These are phyloP conservation scores for Starmerella vaccinii DNA, from an alignment of 805 yeast species.

Conservation along the genomic window DNA sequence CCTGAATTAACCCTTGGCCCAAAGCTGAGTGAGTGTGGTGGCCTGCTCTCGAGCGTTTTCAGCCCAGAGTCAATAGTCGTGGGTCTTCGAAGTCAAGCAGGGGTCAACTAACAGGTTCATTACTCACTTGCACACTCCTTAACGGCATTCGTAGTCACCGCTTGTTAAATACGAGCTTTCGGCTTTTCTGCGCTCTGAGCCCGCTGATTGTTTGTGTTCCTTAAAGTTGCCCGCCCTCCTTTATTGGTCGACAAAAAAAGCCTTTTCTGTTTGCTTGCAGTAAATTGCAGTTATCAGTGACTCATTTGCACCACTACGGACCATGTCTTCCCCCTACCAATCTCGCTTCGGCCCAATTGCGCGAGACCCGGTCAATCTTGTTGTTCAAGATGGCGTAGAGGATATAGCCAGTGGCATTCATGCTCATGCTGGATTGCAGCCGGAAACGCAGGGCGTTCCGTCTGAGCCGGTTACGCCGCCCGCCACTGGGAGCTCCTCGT, in stretches of 20 bases:
- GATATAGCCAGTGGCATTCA: neutral
- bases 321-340: constrained; percentile 9
- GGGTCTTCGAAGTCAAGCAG: neutral
- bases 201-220: neutral
- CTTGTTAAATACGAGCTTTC: neutral
- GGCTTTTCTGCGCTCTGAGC: neutral
- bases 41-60: constrained; percentile 1
- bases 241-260: neutral
- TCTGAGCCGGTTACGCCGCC: constrained; percentile 20
- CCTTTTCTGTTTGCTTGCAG: neutral
- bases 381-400: neutral
- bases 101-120: neutral
- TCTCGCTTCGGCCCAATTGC: neutral
- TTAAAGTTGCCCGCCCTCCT: neutral
- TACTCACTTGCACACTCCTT: neutral
- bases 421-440: neutral
- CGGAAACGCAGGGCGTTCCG: neutral
- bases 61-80: neutral
- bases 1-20: neutral
- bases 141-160: neutral
- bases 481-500: constrained; percentile 4
- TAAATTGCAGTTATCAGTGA: neutral
- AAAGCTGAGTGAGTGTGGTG: constrained; percentile 7
- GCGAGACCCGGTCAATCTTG: neutral
- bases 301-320: neutral